Percentiles rank a stretch among this genome's conserved stretches.
These are phyloP conservation scores for Salvia rosmarinus DNA, from an alignment of 257 asterid species.

Conservation along the genomic window DNA sequence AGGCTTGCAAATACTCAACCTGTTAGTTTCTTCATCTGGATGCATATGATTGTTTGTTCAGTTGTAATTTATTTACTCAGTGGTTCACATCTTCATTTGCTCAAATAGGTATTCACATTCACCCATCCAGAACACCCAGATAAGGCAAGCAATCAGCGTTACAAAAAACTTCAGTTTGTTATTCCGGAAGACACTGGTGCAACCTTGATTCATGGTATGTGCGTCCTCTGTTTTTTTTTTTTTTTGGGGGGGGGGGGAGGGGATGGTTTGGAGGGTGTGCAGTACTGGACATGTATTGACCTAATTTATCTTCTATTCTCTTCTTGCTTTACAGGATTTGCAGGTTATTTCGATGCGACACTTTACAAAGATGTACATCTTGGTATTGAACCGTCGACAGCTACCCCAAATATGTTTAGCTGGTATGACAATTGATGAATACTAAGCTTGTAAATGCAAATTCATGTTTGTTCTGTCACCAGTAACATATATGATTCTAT, in stretches of 20 bases:
- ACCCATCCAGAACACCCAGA: constrained; percentile 74
- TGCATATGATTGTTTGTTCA: constrained; percentile 27
- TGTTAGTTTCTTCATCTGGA: constrained; percentile 58
- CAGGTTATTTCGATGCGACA: constrained; percentile 93
- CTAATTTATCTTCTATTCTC: constrained; percentile 17
- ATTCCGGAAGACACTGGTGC: constrained; percentile 82
- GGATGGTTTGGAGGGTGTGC: background rate
- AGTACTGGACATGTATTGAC: background rate
- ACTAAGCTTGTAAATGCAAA: constrained; percentile 12
- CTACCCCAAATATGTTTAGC: constrained; percentile 98
- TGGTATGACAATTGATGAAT: constrained; percentile 51
- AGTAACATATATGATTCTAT: background rate
- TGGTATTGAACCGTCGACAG: constrained; percentile 92
- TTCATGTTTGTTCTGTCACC: constrained; percentile 11
- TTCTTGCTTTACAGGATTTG: constrained; percentile 63
- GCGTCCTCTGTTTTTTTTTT: background rate
- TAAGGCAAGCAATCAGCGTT: constrained; percentile 68
- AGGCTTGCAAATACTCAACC: constrained; percentile 84
- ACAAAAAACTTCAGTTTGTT: constrained; percentile 70
- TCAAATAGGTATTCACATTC: constrained; percentile 81
- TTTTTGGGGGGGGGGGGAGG: background rate
- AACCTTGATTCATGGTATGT: constrained; percentile 85
- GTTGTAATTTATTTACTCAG: constrained; percentile 16
- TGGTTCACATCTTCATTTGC: constrained; percentile 36
- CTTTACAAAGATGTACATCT: constrained; percentile 96